These are phyloP conservation scores for Citrus medica DNA, from an alignment of 345 rosid genomes.

Conservation along the genomic window DNA sequence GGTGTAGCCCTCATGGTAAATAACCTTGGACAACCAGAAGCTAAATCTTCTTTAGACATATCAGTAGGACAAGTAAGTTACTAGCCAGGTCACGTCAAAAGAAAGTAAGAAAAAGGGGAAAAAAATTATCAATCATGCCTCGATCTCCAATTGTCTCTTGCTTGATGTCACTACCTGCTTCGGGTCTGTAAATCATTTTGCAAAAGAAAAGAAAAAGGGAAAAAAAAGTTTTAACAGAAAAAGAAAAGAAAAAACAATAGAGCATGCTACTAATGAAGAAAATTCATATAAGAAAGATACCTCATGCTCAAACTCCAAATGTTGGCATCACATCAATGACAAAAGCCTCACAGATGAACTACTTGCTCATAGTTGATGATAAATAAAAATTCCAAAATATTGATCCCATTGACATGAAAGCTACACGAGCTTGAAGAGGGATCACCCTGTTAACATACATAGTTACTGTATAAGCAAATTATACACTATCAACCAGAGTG, in stretches of 20 bases:
- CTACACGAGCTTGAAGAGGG: slow-evolving; percentile 94
- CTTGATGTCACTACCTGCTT: neutral
- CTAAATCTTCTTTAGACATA: neutral
- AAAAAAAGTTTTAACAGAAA: neutral
- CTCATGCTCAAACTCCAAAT: slow-evolving; percentile 1
- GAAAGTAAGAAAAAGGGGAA: neutral
- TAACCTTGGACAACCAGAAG: neutral
- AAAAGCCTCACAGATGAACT: slow-evolving; percentile 21
- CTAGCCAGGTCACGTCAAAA: neutral
- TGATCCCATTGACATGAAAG: slow-evolving; percentile 89
- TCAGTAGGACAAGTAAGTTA: neutral
- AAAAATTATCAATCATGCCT: neutral
- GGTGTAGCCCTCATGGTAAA: neutral
- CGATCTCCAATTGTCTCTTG: neutral
- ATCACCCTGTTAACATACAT: slow-evolving; percentile 56
- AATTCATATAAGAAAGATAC: slow-evolving; percentile 1
- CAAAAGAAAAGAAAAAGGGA: neutral
- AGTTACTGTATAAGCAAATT: neutral
- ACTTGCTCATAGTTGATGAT: slow-evolving; percentile 85
- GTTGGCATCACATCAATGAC: neutral
- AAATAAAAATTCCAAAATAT: slow-evolving; percentile 95
- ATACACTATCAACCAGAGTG: neutral
- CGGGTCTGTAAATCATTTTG: neutral
- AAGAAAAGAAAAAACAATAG: neutral
- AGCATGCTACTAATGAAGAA: neutral